Conservation (phyloP, 805 yeast species). For the Candida montana region DNA sequence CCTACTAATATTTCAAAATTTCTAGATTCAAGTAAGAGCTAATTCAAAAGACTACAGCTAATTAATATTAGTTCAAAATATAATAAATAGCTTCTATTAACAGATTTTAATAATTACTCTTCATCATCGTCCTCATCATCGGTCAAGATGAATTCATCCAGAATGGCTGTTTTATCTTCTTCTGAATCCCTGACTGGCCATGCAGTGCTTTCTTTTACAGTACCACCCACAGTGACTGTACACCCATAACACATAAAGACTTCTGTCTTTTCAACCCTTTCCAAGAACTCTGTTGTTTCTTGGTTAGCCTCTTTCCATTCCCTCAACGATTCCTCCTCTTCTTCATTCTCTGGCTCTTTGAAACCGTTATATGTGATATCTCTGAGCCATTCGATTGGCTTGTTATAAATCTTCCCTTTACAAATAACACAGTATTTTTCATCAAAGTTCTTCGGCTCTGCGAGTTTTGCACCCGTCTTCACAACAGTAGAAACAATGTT, state of each 20-base stretch:
- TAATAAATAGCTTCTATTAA: neutral
- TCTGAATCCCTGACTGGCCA: constrained; percentile 31
- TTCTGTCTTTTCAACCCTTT: constrained; percentile 12
- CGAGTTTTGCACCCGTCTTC: constrained; percentile 77
- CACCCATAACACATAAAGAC: constrained; percentile 74
- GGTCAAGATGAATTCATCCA: constrained; percentile 43
- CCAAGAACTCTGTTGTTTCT: constrained; percentile 15
- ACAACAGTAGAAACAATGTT: constrained; percentile 91
- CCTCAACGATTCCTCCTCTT: constrained; percentile 33
- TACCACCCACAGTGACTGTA: constrained; percentile 51
- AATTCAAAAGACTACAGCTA: no score
- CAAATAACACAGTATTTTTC: constrained; percentile 50
- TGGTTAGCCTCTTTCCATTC: constrained; percentile 29
- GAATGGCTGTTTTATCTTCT: constrained; percentile 29
- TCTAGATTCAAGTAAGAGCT: no score
- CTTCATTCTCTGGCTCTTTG: constrained; percentile 40
- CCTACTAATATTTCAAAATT: no score
- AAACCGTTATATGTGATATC: constrained; percentile 59
- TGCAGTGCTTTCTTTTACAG: constrained; percentile 32
- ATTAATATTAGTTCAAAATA: no score
- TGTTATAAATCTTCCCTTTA: constrained; percentile 43
- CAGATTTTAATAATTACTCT: neutral
- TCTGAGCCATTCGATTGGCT: constrained; percentile 62
- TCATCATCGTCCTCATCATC: constrained; percentile 25
- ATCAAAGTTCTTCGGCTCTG: constrained; percentile 35